Evolutionary conservation across 1,139 yeast genomes (phyloP).

Genomic region (Geotrichum histeridarum): DNA sequence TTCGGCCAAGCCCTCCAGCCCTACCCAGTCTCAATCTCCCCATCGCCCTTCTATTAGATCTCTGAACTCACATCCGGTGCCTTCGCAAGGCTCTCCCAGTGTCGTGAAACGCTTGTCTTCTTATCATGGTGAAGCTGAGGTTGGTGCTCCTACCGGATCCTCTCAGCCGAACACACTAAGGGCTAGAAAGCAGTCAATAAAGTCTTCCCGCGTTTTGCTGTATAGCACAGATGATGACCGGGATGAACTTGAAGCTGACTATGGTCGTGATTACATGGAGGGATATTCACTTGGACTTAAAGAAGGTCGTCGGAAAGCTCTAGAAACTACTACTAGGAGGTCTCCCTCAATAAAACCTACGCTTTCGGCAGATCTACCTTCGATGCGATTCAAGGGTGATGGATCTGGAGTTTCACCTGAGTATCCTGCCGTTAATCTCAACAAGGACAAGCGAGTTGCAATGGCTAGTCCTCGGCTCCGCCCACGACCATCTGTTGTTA

Average conservation of each 20-base stretch:
- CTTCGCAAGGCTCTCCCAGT: background rate
- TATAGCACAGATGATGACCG: slow-evolving; percentile 67
- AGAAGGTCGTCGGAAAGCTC: slow-evolving; percentile 27
- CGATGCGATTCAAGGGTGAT: slow-evolving; percentile 15
- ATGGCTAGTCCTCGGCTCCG: slow-evolving; percentile 13
- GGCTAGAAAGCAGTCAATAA: background rate
- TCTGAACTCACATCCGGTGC: background rate
- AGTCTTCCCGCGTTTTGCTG: slow-evolving; percentile 22
- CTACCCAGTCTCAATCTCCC: too few relatives aligned
- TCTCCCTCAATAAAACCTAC: slow-evolving; percentile 1
- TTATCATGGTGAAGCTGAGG: background rate
- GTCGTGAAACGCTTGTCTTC: too few relatives aligned
- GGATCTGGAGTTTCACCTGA: background rate
- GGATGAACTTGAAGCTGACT: slow-evolving; percentile 53
- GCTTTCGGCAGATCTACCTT: background rate
- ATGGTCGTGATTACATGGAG: slow-evolving; percentile 60
- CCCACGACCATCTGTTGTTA: background rate
- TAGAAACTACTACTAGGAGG: background rate
- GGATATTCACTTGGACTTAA: slow-evolving; percentile 68
- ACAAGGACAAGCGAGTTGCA: slow-evolving; percentile 19
- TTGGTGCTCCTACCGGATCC: background rate
- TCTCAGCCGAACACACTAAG: background rate
- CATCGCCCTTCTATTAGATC: too few relatives aligned
- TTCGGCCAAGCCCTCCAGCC: too few relatives aligned
- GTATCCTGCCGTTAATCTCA: slow-evolving; percentile 6